phyloP scores from a whole-genome alignment of 2,329 filamentous ascomycete species.

The Aspergillus aculeatus region DNA sequence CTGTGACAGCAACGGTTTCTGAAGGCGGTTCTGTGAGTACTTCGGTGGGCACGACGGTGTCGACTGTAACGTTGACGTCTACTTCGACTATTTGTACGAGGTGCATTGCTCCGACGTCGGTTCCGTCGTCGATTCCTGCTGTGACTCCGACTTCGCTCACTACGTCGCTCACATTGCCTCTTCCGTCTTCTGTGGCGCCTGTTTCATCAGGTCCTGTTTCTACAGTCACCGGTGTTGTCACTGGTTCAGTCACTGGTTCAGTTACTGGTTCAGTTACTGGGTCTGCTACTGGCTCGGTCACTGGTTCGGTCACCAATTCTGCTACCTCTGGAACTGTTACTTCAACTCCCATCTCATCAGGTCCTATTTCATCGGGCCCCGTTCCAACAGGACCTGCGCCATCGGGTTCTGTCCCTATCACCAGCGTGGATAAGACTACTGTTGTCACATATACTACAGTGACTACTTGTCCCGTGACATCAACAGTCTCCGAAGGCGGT shows the following conservation, averaged over 20 bases:
- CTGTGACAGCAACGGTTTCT: conserved; percentile 12
- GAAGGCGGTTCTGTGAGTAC: conserved; percentile 3
- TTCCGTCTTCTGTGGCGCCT: background rate
- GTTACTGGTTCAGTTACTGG: too few relatives aligned
- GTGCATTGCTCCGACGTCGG: conserved; percentile 1
- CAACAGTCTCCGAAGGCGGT: conserved; percentile 42
- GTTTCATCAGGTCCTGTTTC: background rate
- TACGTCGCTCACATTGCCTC: background rate
- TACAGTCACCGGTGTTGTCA: background rate
- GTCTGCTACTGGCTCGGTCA: too few relatives aligned
- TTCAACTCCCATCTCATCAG: conserved; percentile 12
- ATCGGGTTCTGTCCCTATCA: background rate
- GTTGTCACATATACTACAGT: conserved; percentile 16
- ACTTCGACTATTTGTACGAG: conserved; percentile 6
- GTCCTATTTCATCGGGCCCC: background rate
- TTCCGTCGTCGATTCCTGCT: background rate
- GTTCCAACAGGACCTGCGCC: conserved; percentile 10
- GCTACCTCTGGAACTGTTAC: too few relatives aligned
- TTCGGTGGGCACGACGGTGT: conserved; percentile 10
- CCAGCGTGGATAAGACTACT: conserved; percentile 13
- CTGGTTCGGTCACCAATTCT: too few relatives aligned
- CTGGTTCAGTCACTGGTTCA: too few relatives aligned
- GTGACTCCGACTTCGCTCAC: background rate
- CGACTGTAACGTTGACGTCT: conserved; percentile 10
- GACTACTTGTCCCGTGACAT: conserved; percentile 15